These are phyloP conservation scores for Limonomyces culmigenus DNA, from an alignment of 1,284 basidiomycete genomes.

Conservation along the genomic window DNA sequence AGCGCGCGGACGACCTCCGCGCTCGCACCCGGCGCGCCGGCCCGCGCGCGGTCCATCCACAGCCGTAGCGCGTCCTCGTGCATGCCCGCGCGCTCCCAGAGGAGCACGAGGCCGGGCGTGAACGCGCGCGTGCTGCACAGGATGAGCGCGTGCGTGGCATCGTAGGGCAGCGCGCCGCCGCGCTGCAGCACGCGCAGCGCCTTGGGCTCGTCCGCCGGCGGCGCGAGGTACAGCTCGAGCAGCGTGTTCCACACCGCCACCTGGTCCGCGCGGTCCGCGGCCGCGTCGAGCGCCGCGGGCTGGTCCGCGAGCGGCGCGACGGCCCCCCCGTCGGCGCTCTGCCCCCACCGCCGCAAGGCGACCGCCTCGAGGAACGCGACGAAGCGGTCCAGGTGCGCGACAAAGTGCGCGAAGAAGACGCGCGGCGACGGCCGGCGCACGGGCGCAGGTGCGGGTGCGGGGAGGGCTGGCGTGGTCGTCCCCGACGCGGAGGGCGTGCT, in stretches of 20 bases:
- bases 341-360: conserved; percentile 67
- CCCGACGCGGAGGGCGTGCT: conserved; percentile 6
- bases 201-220: conserved; percentile 28
- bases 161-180: conserved; percentile 62
- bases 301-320: conserved; percentile 11
- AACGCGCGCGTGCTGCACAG: conserved; percentile 78
- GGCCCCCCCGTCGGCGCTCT: conserved; percentile 34
- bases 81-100: conserved; percentile 93
- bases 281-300: conserved; percentile 28
- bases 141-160: conserved; percentile 82
- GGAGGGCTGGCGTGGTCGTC: conserved; percentile 8
- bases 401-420: conserved; percentile 88
- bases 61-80: conserved; percentile 89
- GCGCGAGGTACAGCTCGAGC: conserved; percentile 79
- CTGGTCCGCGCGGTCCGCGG: conserved; percentile 54
- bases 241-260: conserved; percentile 91
- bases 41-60: conserved; percentile 64
- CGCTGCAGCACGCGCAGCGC: conserved; percentile 55
- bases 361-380: conserved; percentile 83
- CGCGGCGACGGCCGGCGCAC: conserved; percentile 57
- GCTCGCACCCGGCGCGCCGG: conserved; percentile 28
- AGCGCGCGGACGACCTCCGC: conserved; percentile 60
- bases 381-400: conserved; percentile 77
- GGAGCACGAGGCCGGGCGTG: conserved; percentile 68
- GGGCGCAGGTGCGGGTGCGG: conserved; percentile 9